Evolutionary conservation across 306 rosid species (phyloP).

Genomic region (Acacia crassicarpa): DNA sequence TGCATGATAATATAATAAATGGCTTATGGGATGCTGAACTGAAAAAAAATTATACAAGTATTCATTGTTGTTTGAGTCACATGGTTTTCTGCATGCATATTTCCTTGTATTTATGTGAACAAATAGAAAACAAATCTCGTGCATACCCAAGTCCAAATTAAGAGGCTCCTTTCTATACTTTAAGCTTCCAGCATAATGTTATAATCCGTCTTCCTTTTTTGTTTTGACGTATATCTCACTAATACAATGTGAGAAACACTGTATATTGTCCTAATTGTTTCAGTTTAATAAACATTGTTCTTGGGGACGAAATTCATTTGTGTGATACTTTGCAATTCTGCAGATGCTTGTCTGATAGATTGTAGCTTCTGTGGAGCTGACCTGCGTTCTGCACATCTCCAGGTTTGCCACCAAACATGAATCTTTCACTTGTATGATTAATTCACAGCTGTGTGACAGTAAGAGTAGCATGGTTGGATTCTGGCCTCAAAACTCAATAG

Average conservation of each 20-base stretch:
- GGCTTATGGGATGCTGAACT: conserved; percentile 16
- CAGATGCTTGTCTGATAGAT: conserved; percentile 85
- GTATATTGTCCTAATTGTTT: not conserved
- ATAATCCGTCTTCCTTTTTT: conserved; percentile 25
- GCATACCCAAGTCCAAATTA: conserved; percentile 16
- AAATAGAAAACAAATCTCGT: conserved; percentile 18
- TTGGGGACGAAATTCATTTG: conserved; percentile 20
- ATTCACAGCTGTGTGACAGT: not conserved
- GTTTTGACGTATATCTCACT: conserved; percentile 3
- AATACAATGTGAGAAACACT: not conserved
- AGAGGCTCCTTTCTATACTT: not conserved
- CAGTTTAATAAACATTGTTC: not conserved
- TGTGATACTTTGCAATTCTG: conserved; percentile 30
- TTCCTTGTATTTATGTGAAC: conserved; percentile 1
- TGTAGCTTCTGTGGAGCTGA: conserved; percentile 96
- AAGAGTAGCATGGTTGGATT: not conserved
- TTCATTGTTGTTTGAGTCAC: not conserved
- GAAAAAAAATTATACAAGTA: not conserved
- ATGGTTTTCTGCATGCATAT: conserved; percentile 17
- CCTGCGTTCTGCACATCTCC: conserved; percentile 90
- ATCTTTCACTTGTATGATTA: conserved; percentile 10
- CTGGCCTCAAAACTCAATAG: not conserved
- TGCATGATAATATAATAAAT: conserved; percentile 18
- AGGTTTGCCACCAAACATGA: conserved; percentile 51
- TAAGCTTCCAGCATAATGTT: conserved; percentile 9